Percentiles rank a stretch among this genome's conserved stretches.
These are phyloP conservation scores for Jaltomata sinuosa DNA, from an alignment of 257 asterid species.

Conservation along the genomic window DNA sequence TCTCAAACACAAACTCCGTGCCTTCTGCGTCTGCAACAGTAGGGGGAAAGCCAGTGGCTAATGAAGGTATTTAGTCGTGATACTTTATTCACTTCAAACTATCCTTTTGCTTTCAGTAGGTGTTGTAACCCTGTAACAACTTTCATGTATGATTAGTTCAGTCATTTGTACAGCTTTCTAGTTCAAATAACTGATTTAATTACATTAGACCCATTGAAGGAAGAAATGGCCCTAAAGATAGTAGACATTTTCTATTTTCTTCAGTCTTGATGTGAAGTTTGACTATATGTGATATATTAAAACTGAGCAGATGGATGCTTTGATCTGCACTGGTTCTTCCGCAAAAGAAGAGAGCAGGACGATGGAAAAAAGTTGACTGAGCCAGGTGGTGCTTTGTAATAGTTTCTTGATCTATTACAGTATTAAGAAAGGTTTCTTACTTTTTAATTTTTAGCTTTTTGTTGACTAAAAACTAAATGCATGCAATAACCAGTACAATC, in stretches of 20 bases:
- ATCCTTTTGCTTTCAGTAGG: not conserved
- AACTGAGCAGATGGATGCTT: conserved; percentile 13
- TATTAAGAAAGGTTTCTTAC: not conserved
- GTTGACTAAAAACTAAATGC: not conserved
- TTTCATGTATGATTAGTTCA: not conserved
- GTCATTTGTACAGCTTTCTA: not conserved
- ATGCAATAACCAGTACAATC: not conserved
- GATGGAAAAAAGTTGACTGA: not conserved
- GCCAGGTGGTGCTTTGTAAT: not conserved
- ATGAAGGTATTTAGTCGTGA: not conserved
- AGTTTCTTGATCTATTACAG: not conserved
- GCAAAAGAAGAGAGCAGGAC: not conserved
- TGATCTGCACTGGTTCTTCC: conserved; percentile 7
- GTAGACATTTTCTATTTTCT: not conserved
- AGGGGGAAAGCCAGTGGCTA: not conserved
- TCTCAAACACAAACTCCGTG: not conserved
- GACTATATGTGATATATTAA: not conserved
- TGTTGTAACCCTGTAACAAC: not conserved
- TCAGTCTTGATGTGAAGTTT: not conserved
- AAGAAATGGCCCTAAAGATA: not conserved
- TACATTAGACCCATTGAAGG: not conserved
- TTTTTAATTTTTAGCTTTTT: not conserved
- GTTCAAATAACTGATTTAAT: not conserved
- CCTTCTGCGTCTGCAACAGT: not conserved
- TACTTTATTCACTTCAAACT: not conserved